Evolutionary conservation across 495 filamentous ascomycete species (phyloP), one percentile per base, ranked within the genome.

Genomic region (Collariella sp.): DNA sequence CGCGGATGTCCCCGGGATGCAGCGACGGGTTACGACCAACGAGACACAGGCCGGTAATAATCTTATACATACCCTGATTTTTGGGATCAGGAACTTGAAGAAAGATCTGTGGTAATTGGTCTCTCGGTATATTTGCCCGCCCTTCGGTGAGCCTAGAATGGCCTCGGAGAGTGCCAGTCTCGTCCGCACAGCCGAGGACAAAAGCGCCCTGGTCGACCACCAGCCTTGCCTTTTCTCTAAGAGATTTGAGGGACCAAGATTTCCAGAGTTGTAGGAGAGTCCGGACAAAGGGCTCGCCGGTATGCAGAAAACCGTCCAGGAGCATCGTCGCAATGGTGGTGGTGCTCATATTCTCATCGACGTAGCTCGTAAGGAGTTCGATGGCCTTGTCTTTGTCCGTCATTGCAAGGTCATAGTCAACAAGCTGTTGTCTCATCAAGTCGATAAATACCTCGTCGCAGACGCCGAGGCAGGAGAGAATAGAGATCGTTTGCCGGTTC

Each of bases 151-250:
- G 18, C 26, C 49, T 53, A 2, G 44, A 55, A 60, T 91, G 79
- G 1, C 93, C 94, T 54, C 81, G 74, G 13, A 99, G 67, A 1
- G 78, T 84, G 1, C 70, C 77, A 2, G 85, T 89, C 68, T 99
- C 94, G 57, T 97, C 93, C 31, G 87, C 79, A 49, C 87, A 88
- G 13, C 93, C 93, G n/a, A 97, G 76, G 0, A 97, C 71, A 60
- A 90, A 91, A 19, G 93, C 91, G 0, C 91, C 88, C 46, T 88
- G 63, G 1, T 90, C 83, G 29, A 99, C 80, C 1, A 80, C 70
- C 50, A 99, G 89, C 49, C 81, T 85, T 0, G 94, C 91, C 61
- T 96, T 96, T 61, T 99, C 93, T 59, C 95, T 96, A 12, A 99
- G 77, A 26, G 82, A 72, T 54, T 90, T 91, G 55, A 90, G 76